Evolutionary conservation across 2,329 filamentous ascomycete genomes (phyloP).

Genomic region (Fusarium verrucosum): DNA sequence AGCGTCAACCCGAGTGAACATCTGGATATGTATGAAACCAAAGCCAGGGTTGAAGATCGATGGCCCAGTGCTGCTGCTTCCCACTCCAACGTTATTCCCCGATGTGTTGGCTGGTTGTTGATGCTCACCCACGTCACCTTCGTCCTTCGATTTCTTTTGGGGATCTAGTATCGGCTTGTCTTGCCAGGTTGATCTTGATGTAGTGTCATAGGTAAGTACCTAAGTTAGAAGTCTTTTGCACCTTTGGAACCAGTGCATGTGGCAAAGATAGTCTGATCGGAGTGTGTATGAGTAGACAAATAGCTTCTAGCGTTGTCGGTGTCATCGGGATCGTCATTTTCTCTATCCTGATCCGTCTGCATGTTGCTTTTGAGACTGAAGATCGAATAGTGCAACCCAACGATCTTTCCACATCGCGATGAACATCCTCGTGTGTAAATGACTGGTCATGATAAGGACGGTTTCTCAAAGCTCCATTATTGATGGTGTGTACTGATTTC

Average conservation of each 20-base stretch:
- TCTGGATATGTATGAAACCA: not conserved
- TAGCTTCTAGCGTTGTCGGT: not conserved
- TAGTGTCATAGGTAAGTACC: too few species aligned
- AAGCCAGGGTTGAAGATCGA: not conserved
- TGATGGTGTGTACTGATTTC: conserved; percentile 2
- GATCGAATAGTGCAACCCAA: not conserved
- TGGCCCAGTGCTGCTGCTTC: not conserved
- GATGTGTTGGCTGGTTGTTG: not conserved
- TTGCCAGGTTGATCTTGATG: not conserved
- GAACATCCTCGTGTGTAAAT: not conserved
- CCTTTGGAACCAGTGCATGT: not conserved
- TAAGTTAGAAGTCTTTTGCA: not conserved
- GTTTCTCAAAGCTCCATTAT: conserved; percentile 26
- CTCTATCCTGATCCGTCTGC: not conserved
- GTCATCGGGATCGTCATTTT: not conserved
- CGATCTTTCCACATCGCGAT: not conserved
- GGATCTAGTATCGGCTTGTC: not conserved
- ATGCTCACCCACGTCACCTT: not conserved
- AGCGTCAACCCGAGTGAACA: not conserved
- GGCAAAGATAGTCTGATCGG: not conserved
- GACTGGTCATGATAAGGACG: not conserved
- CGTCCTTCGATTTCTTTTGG: too few species aligned
- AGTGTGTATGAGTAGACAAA: not conserved
- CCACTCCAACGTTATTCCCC: not conserved
- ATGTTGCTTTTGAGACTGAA: not conserved